Conservation (phyloP, 164 flowering plant genomes). For the Pachysandra terminalis region DNA sequence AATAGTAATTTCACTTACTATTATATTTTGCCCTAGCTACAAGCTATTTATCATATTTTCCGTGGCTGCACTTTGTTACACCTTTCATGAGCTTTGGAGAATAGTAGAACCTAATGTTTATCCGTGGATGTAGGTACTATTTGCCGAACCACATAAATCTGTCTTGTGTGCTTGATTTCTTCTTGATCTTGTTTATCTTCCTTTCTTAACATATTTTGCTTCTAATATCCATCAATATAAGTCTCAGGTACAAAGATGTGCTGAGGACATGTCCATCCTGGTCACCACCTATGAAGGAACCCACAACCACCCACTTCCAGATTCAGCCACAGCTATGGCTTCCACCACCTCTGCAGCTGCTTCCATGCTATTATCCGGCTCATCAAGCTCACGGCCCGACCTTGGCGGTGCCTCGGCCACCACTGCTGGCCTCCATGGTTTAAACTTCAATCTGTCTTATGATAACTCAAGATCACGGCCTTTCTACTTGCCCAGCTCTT, state of each 20-base stretch:
- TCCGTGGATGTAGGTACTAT: too few relatives aligned
- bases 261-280: conserved; percentile 78
- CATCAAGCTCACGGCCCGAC: conserved; percentile 27
- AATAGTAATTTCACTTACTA: too few relatives aligned
- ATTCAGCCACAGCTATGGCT: conserved; percentile 85
- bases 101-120: too few relatives aligned
- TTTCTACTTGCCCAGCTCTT: conserved; percentile 51
- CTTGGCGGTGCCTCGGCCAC: conserved; percentile 11
- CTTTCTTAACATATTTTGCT: too few relatives aligned
- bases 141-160: too few relatives aligned
- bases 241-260: conserved; percentile 90
- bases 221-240: background rate
- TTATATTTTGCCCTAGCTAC: too few relatives aligned
- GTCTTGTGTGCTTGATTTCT: too few relatives aligned
- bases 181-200: too few relatives aligned
- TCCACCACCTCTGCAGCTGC: conserved; percentile 97
- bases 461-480: conserved; percentile 43
- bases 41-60: too few relatives aligned
- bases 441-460: conserved; percentile 58
- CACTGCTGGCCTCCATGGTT: conserved; percentile 41
- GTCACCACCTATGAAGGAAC: conserved; percentile 91
- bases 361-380: conserved; percentile 71
- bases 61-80: too few relatives aligned
- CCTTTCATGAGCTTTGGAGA: too few relatives aligned
- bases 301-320: conserved; percentile 83